Percentiles rank a stretch among this genome's conserved stretches.
Conservation (phyloP, 164 flowering plant species). For the Tinospora cordifolia region DNA sequence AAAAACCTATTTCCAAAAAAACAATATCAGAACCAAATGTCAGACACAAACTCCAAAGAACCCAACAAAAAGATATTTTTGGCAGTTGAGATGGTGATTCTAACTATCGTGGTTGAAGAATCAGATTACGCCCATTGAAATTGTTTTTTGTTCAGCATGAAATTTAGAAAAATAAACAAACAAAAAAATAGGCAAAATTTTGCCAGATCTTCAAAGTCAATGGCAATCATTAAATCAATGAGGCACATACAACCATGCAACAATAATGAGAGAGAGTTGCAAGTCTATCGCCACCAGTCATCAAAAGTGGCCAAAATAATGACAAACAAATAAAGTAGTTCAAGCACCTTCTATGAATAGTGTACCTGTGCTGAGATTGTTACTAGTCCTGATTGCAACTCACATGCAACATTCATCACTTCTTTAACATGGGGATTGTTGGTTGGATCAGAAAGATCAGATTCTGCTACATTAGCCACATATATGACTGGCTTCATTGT, state of each 20-base stretch:
- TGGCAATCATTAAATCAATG: too few relatives aligned
- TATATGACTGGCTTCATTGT: conserved; percentile 91
- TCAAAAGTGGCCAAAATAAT: neutral
- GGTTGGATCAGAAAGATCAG: conserved; percentile 71
- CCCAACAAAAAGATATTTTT: too few relatives aligned
- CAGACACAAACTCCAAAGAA: too few relatives aligned
- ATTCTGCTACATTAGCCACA: conserved; percentile 94
- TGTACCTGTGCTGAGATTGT: conserved; percentile 87
- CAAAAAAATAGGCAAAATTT: too few relatives aligned
- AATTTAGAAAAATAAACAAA: too few relatives aligned
- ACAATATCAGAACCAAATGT: too few relatives aligned
- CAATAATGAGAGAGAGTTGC: neutral
- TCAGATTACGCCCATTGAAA: too few relatives aligned
- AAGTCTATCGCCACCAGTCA: neutral
- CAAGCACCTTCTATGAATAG: neutral
- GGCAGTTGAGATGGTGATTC: too few relatives aligned
- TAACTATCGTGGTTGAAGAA: too few relatives aligned
- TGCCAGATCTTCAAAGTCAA: too few relatives aligned
- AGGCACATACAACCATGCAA: neutral
- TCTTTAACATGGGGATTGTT: conserved; percentile 60
- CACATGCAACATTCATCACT: conserved; percentile 60
- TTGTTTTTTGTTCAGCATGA: too few relatives aligned
- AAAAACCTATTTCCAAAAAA: too few relatives aligned
- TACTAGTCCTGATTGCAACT: conserved; percentile 71
- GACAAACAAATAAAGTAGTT: neutral